These are phyloP conservation scores for Hymenoscyphus fructigenus DNA, from an alignment of 2,329 filamentous ascomycete genomes.

Conservation along the genomic window DNA sequence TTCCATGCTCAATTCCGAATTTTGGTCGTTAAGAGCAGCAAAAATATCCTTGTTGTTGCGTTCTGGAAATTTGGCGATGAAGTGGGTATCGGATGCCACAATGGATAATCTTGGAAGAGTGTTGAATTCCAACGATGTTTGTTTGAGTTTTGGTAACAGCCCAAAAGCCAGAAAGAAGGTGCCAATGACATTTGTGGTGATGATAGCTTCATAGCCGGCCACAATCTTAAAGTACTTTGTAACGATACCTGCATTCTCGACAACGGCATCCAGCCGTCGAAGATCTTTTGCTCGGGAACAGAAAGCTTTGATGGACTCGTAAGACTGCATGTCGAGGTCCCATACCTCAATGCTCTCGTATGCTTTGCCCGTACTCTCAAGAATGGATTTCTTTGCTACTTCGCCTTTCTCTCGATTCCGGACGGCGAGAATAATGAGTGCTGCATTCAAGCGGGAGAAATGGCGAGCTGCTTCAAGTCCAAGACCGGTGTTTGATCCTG, in stretches of 20 bases:
- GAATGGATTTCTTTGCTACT: slow-evolving; percentile 39
- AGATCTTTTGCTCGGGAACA: slow-evolving; percentile 10
- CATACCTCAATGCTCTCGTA: slow-evolving; percentile 14
- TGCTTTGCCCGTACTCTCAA: neutral
- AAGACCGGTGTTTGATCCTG: slow-evolving; percentile 43
- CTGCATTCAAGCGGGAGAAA: slow-evolving; percentile 35
- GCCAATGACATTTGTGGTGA: slow-evolving; percentile 26
- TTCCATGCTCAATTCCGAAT: no score
- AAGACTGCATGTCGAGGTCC: slow-evolving; percentile 13
- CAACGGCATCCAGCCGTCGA: slow-evolving; percentile 43
- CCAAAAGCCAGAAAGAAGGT: slow-evolving; percentile 25
- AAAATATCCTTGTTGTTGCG: slow-evolving; percentile 12
- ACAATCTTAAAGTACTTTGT: slow-evolving; percentile 12
- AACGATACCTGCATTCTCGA: slow-evolving; percentile 39
- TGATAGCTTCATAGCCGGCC: slow-evolving; percentile 22
- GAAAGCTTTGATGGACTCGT: slow-evolving; percentile 14
- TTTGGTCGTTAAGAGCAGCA: slow-evolving; percentile 19
- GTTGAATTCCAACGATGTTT: slow-evolving; percentile 2
- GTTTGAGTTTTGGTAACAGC: slow-evolving; percentile 16
- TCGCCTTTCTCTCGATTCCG: slow-evolving; percentile 43
- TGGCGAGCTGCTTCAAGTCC: slow-evolving; percentile 41
- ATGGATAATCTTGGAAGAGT: slow-evolving; percentile 10
- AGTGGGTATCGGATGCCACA: slow-evolving; percentile 15
- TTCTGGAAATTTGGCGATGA: slow-evolving; percentile 15
- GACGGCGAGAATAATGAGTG: slow-evolving; percentile 40